Conservation (phyloP, 1,284 basidiomycete genomes). For the Apiotrichum mycotoxinovorans region DNA sequence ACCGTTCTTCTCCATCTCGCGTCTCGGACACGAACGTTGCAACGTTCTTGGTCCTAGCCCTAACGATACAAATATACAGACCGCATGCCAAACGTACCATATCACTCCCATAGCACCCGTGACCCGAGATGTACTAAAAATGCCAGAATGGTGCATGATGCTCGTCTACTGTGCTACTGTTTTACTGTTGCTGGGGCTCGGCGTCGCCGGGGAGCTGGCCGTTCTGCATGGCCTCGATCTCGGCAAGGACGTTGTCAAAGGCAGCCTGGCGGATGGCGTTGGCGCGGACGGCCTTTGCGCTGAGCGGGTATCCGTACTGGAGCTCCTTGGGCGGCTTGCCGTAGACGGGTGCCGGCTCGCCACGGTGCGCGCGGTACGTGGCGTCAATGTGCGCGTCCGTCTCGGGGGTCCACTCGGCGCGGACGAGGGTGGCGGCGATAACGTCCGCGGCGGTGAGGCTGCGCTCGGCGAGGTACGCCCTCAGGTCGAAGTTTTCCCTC, state of each 20-base stretch:
- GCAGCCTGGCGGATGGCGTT: slow-evolving; percentile 30
- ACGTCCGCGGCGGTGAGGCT: slow-evolving; percentile 21
- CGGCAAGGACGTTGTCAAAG: slow-evolving; percentile 27
- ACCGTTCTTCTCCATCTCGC: no score
- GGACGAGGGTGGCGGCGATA: slow-evolving; percentile 35
- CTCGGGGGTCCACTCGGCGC: slow-evolving; percentile 34
- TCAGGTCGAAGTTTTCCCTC: slow-evolving; percentile 34
- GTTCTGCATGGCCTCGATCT: slow-evolving; percentile 26
- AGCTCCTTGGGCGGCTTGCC: slow-evolving; percentile 58
- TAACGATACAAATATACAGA: no score
- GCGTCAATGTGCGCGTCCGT: slow-evolving; percentile 30
- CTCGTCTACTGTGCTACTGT: neutral
- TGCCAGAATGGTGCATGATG: slow-evolving; percentile 1
- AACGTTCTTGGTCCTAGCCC: no score
- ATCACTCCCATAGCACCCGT: no score
- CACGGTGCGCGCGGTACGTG: slow-evolving; percentile 25
- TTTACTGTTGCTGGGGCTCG: neutral
- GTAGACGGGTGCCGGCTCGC: slow-evolving; percentile 60
- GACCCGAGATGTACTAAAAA: no score
- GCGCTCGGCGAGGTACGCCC: slow-evolving; percentile 23
- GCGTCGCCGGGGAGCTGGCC: no score
- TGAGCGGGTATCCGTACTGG: slow-evolving; percentile 39
- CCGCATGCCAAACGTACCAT: no score
- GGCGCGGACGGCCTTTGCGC: slow-evolving; percentile 25
- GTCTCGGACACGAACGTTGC: no score